Evolutionary conservation across 2,329 filamentous ascomycete species (phyloP).

Genomic region (Ophiocordyceps camponoti-leonardi): DNA sequence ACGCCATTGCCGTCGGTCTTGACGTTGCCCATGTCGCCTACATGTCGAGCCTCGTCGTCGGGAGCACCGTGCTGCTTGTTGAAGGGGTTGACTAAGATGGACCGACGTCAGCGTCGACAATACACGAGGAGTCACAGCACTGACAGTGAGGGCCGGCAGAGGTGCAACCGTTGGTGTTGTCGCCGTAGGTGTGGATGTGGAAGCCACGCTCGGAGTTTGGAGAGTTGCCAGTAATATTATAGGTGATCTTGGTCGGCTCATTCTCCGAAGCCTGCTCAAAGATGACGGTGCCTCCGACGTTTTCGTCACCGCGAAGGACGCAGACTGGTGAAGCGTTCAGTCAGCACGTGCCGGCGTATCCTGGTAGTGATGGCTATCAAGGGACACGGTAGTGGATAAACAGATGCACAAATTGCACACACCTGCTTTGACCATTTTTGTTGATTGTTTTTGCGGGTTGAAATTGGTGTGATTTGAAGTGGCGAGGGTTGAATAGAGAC

Average conservation of each 20-base stretch:
- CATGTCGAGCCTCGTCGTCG: constrained; percentile 69
- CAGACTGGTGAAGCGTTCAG: constrained; percentile 44
- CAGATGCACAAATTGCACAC: background rate
- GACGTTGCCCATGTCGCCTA: constrained; percentile 96
- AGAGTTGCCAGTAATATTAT: constrained; percentile 85
- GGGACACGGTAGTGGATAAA: constrained; percentile 7
- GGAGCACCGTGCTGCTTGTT: constrained; percentile 85
- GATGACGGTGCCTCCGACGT: constrained; percentile 80
- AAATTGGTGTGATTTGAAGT: background rate
- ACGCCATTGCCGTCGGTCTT: constrained; percentile 89
- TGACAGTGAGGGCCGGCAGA: constrained; percentile 93
- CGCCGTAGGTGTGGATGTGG: constrained; percentile 97
- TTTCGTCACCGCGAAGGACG: constrained; percentile 95
- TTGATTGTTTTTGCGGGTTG: constrained; percentile 21
- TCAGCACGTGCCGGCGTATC: background rate
- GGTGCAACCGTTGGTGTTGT: constrained; percentile 99
- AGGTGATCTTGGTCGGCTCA: constrained; percentile 70
- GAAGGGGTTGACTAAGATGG: constrained; percentile 82
- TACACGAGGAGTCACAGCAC: constrained; percentile 14
- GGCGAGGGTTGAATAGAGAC: background rate
- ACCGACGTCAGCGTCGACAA: constrained; percentile 3
- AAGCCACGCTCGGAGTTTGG: constrained; percentile 92
- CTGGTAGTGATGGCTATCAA: too few relatives aligned
- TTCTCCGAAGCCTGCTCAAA: constrained; percentile 85
- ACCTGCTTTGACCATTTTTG: constrained; percentile 99